Evolutionary conservation across 164 flowering plant genomes (phyloP), one percentile per base, ranked within the genome.

Genomic region (Nelumbo lutea): DNA sequence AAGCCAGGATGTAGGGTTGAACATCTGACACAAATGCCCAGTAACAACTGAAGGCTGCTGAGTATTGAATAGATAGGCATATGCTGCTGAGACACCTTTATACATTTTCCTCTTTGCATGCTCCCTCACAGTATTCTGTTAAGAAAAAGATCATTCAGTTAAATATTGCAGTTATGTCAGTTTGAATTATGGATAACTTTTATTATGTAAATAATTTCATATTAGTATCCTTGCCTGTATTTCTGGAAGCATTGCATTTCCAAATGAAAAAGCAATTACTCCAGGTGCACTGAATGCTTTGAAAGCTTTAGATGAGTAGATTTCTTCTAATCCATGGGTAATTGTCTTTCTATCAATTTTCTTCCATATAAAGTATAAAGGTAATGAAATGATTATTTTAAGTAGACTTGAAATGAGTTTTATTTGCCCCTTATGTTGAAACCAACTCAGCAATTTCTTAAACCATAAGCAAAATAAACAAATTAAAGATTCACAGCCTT

Each of bases 201-300:
- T 27, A 27, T 10, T 52, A 52, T 14, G 57, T 52, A 9, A 10
- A 2, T 1, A 11, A 11, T 52, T 46, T 52, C n/a, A 52, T 52
- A 9, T 52, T 52, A 15, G 13, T 52, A 0, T 52, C 53, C 4
- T 62, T 75, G 81, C 90, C 79, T 86, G 90, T 77, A 84, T 86
- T 73, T 86, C 90, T 10, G 88, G 90, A 67, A 87, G 90, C 88
- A 85, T 85, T 66, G 86, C 90, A 75, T 87, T 87, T 42, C 90
- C 90, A 76, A 87, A 87, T 53, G 90, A 87, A 69, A 85, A 87
- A 61, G 90, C 90, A 69, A 87, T 83, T 65, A 81, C 62, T 0
- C 90, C 88, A 6, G 83, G 76, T 43, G 87, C 90, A 74, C 78
- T 85, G 74, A 87, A 87, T 69, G 87, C 87, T 62, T 67, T 72